phyloP scores from a whole-genome alignment of 176 grass and related monocot species.

The Cymbopogon citratus region DNA sequence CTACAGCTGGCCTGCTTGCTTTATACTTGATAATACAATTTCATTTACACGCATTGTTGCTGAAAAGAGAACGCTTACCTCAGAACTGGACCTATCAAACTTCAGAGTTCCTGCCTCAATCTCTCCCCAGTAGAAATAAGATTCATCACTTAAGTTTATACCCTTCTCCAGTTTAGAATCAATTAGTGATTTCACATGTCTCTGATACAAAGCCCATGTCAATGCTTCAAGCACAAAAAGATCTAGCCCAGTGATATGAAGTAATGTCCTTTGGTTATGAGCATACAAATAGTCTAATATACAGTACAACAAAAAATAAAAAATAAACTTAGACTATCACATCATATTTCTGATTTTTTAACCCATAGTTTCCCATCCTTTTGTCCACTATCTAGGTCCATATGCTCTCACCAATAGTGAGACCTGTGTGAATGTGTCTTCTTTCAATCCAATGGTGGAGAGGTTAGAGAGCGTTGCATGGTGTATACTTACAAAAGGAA shows the following conservation, averaged over 20 bases:
- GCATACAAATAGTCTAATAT: background rate
- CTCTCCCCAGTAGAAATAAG: constrained; percentile 65
- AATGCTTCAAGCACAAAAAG: background rate
- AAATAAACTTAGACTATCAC: background rate
- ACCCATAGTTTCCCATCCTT: too few relatives aligned
- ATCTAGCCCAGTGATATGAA: background rate
- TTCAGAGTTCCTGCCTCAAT: constrained; percentile 63
- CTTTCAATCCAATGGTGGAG: background rate
- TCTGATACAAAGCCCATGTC: constrained; percentile 25
- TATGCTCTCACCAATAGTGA: background rate
- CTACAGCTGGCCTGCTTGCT: too few relatives aligned
- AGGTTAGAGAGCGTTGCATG: background rate
- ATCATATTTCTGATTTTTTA: too few relatives aligned
- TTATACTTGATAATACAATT: background rate
- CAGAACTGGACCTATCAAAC: constrained; percentile 57
- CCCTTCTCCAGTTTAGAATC: constrained; percentile 6
- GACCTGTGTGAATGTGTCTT: background rate
- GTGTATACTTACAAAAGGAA: background rate
- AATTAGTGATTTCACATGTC: constrained; percentile 65
- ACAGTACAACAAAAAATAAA: background rate
- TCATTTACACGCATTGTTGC: background rate
- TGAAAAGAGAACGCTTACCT: constrained; percentile 39
- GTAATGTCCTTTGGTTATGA: background rate
- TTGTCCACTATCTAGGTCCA: too few relatives aligned
- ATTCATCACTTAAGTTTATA: constrained; percentile 84